A percentile compares a stretch with the other conserved stretches of the same genome.
Evolutionary conservation across 306 rosid species (phyloP).

Genomic region (Vigna trinervia): DNA sequence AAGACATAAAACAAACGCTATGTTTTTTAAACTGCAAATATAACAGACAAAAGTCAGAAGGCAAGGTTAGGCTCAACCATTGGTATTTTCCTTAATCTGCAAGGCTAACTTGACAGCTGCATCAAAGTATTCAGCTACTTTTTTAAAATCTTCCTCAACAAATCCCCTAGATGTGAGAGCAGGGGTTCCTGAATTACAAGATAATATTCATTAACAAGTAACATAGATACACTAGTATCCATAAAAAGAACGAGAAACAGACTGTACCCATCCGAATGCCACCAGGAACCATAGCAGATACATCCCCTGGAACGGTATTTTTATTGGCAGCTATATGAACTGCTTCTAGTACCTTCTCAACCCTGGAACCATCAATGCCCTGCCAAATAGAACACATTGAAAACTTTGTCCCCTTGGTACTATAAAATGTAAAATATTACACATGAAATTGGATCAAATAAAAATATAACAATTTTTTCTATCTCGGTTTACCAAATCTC

Average conservation of each 20-base stretch:
- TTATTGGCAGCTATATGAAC: conserved; percentile 95
- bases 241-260: conserved; percentile 24
- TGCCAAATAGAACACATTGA: conserved; percentile 45
- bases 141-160: conserved; percentile 76
- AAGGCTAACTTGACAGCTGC: conserved; percentile 86
- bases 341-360: conserved; percentile 88
- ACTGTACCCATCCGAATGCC: conserved; percentile 93
- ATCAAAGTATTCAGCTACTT: conserved; percentile 88
- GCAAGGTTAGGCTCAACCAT: conserved; percentile 57
- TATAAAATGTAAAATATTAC: conserved; percentile 15
- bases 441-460: background rate
- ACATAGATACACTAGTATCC: conserved; percentile 25
- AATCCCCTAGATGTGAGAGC: conserved; percentile 98
- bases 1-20: background rate
- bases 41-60: background rate
- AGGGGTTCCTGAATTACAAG: conserved; percentile 73
- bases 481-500: conserved; percentile 11
- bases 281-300: conserved; percentile 99
- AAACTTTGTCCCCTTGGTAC: conserved; percentile 19
- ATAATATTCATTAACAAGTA: conserved; percentile 26
- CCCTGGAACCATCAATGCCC: conserved; percentile 97
- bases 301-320: conserved; percentile 97
- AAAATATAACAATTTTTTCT: conserved; percentile 26
- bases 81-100: conserved; percentile 71
- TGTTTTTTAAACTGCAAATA: conserved; percentile 15